phyloP scores from a whole-genome alignment of 1,284 basidiomycete species.

The Apiotrichum sp. region DNA sequence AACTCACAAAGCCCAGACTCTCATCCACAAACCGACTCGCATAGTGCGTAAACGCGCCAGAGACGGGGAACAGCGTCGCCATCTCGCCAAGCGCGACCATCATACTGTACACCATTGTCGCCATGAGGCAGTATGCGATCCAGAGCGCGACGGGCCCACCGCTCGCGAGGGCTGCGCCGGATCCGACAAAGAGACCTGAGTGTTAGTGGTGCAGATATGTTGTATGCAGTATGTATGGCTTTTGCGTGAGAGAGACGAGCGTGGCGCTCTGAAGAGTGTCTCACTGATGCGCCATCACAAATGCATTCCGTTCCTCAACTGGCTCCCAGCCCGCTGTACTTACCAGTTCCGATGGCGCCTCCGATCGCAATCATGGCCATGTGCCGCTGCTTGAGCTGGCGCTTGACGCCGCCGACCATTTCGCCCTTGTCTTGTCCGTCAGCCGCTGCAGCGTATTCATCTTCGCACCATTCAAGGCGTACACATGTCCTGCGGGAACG shows the following conservation, averaged over 20 bases:
- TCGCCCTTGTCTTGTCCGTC: conserved; percentile 12
- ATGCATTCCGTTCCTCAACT: too few species aligned
- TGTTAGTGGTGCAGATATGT: too few species aligned
- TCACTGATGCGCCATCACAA: too few species aligned
- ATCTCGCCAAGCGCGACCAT: conserved; percentile 49
- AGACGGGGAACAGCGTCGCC: conserved; percentile 44
- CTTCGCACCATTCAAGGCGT: conserved; percentile 2
- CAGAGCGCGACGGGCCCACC: conserved; percentile 51
- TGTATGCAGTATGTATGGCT: too few species aligned
- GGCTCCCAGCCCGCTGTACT: background rate
- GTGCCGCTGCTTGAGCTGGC: conserved; percentile 44
- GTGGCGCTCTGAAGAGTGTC: too few species aligned
- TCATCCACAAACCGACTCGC: conserved; percentile 52
- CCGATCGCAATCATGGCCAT: conserved; percentile 52
- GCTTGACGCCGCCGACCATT: conserved; percentile 30
- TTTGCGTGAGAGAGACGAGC: too few species aligned
- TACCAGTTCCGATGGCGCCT: conserved; percentile 36
- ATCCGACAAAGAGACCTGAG: conserved; percentile 50
- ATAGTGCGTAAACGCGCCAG: conserved; percentile 45
- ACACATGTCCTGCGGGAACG: background rate
- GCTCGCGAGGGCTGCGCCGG: conserved; percentile 47
- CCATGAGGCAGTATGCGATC: conserved; percentile 45
- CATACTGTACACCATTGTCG: conserved; percentile 42
- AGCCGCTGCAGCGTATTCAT: background rate
- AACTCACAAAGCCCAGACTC: conserved; percentile 47